Evolutionary conservation across 2,329 filamentous ascomycete genomes (phyloP).

Genomic region (Aspergillus fijiensis): DNA sequence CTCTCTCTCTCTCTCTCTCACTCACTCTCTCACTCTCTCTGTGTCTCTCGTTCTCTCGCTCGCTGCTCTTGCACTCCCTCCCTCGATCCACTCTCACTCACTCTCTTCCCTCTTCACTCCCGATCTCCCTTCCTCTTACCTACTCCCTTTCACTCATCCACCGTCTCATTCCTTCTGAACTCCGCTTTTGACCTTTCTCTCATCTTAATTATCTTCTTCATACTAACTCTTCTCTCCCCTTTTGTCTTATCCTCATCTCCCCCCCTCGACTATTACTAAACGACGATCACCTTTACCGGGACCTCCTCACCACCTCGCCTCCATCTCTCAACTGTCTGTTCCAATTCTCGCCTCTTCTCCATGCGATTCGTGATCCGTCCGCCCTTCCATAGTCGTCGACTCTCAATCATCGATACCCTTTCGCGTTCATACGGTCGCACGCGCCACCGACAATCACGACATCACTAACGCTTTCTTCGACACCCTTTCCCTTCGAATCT

Average conservation of each 20-base stretch:
- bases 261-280: slow-evolving; percentile 1
- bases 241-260: slow-evolving; percentile 11
- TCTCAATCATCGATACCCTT: slow-evolving; percentile 23
- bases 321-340: not conserved
- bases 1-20: slow-evolving; percentile 17
- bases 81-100: slow-evolving; percentile 10
- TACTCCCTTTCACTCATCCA: slow-evolving; percentile 6
- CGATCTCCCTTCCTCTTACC: slow-evolving; percentile 6
- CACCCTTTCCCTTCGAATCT: not conserved
- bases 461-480: slow-evolving; percentile 9
- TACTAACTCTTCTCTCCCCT: slow-evolving; percentile 12
- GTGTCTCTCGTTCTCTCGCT: slow-evolving; percentile 13
- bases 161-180: not conserved
- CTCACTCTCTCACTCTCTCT: slow-evolving; percentile 12
- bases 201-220: slow-evolving; percentile 14
- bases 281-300: slow-evolving; percentile 6
- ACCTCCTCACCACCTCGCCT: slow-evolving; percentile 1
- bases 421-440: slow-evolving; percentile 25
- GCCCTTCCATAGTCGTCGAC: slow-evolving; percentile 19
- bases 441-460: slow-evolving; percentile 22
- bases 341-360: slow-evolving; percentile 13
- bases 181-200: slow-evolving; percentile 8
- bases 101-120: slow-evolving; percentile 11
- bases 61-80: slow-evolving; percentile 16
- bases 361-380: slow-evolving; percentile 26